Evolutionary conservation across 768 basidiomycete species (phyloP).

Genomic region (Hygrocybe coccinea): DNA sequence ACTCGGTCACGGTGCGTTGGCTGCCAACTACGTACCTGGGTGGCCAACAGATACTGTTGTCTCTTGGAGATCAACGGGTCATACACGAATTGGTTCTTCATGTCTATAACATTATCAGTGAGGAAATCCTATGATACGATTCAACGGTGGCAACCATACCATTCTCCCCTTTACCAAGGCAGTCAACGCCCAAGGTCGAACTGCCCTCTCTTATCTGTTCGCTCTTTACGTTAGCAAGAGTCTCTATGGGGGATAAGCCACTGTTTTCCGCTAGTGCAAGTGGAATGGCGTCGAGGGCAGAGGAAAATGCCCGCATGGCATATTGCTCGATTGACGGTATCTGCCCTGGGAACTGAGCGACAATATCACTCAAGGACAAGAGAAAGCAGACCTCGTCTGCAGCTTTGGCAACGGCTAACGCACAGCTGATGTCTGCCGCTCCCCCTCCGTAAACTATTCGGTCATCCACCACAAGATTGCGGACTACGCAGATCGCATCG

Average conservation of each 20-base stretch:
- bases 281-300: constrained; percentile 91
- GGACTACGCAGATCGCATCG: constrained; percentile 95
- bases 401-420: constrained; percentile 87
- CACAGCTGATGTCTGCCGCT: constrained; percentile 93
- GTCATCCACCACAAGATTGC: constrained; percentile 92
- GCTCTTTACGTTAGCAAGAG: constrained; percentile 92
- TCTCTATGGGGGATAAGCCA: constrained; percentile 93
- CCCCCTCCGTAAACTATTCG: constrained; percentile 98
- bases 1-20: constrained; percentile 1
- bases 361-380: neutral
- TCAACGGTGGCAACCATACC: constrained; percentile 43
- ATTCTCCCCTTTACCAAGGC: constrained; percentile 77
- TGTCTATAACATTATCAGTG: constrained; percentile 53
- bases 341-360: constrained; percentile 33
- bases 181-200: constrained; percentile 89
- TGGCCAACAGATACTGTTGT: constrained; percentile 96
- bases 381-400: constrained; percentile 87
- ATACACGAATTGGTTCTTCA: constrained; percentile 96
- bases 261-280: constrained; percentile 98
- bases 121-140: neutral
- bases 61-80: constrained; percentile 97
- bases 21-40: constrained; percentile 56
- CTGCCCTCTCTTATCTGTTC: constrained; percentile 84
- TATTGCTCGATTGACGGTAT: constrained; percentile 98
- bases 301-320: constrained; percentile 98